Conservation (phyloP, 345 rosid species). For the Aquilaria malaccensis region DNA sequence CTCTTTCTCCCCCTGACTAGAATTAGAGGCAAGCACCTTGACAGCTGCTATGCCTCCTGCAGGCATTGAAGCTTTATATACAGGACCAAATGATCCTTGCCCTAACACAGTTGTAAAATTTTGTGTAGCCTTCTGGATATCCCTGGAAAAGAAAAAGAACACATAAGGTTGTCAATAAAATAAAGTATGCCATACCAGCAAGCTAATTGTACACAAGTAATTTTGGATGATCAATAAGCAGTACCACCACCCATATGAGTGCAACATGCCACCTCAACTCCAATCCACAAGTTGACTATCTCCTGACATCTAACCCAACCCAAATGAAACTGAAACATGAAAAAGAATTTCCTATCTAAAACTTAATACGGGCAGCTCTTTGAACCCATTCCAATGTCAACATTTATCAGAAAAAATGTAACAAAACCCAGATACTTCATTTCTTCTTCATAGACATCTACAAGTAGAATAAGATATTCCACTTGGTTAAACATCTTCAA, state of each 20-base stretch:
- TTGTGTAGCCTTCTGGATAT: constrained; percentile 87
- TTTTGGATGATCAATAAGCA: not conserved
- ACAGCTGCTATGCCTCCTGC: constrained; percentile 66
- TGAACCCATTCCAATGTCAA: too few relatives aligned
- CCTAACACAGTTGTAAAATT: constrained; percentile 78
- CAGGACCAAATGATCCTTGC: constrained; percentile 95
- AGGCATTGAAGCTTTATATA: constrained; percentile 71
- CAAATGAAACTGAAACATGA: too few relatives aligned
- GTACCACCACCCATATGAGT: not conserved
- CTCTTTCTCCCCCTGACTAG: constrained; percentile 90
- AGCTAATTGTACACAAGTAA: not conserved
- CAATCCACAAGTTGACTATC: too few relatives aligned
- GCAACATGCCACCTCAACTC: too few relatives aligned
- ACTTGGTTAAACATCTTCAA: too few relatives aligned
- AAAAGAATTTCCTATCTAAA: too few relatives aligned
- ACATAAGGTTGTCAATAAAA: not conserved
- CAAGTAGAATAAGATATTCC: too few relatives aligned
- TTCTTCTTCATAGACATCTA: too few relatives aligned
- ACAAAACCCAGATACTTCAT: too few relatives aligned
- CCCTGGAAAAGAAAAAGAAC: constrained; percentile 39
- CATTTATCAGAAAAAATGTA: too few relatives aligned
- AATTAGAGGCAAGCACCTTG: constrained; percentile 87
- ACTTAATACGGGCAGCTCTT: too few relatives aligned
- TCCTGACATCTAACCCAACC: too few relatives aligned
- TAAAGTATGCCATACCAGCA: not conserved